Evolutionary conservation across 2,329 filamentous ascomycete genomes (phyloP), one percentile per base, ranked within the genome.

Genomic region (Saccharata proteae): DNA sequence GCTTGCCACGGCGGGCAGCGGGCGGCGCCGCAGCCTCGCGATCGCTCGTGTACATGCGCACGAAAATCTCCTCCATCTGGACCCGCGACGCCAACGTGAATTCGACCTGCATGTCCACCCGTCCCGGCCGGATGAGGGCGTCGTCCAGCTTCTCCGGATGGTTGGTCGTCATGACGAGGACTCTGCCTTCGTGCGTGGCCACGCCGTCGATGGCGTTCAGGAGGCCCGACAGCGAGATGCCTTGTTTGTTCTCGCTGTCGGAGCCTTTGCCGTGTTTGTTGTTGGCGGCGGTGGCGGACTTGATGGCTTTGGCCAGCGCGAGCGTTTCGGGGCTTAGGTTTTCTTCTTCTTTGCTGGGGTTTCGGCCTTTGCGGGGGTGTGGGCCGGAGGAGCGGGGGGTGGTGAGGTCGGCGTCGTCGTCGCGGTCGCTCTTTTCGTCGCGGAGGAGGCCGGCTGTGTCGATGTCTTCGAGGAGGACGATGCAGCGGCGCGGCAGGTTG

Each of bases 131-230:
- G 29, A 85, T 75, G 5, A 90, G 65, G 0, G 80, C 80, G 26
- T 75, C 67, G 46, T 86, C 80, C 0, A 88, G 68, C 10, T 70
- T 65, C 43, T 86, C 75, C 3, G 77, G 77, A 37, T 74, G 69
- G 54, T 88, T 90, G 18, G 79, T 84, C 0, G 81, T 86, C 77
- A 86, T 84, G 57, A 88, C 76, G 12, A 88, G 67, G 9, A 88
- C 71, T 26, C 80, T 71, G 16, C 80, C 81, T 56, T 88, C 81
- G 43, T 82, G 79, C 3, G 75, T 80, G 1, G 78, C 79, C 1
- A 85, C 80, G 33, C 83, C 80, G 45, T 92, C 82, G 23, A 92
- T 83, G 36, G 79, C 78, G 52, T 92, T 92, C 30, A 92, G 67
- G 1, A 92, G 65, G 1, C 81, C 81, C 0, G 80, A 82, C 2